These are phyloP conservation scores for Colletotrichum agaves DNA, from an alignment of 2,329 filamentous ascomycete genomes.

Conservation along the genomic window DNA sequence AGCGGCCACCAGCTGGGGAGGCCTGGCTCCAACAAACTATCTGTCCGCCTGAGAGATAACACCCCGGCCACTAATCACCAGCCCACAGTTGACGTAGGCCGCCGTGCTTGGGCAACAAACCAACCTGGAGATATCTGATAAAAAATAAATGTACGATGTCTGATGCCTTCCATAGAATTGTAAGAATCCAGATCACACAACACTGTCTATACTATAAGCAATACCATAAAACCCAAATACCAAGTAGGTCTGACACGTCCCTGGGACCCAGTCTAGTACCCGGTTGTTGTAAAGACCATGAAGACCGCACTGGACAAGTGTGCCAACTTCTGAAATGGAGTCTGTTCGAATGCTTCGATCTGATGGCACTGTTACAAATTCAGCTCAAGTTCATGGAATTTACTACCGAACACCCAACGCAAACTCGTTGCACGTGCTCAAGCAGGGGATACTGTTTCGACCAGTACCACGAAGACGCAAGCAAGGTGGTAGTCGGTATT, in stretches of 20 bases:
- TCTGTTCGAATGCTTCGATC: background rate
- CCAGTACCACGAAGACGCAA: slow-evolving; percentile 64
- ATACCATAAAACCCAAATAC: too few relatives aligned
- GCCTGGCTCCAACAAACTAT: too few relatives aligned
- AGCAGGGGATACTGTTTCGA: slow-evolving; percentile 66
- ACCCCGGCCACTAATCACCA: too few relatives aligned
- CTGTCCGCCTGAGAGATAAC: too few relatives aligned
- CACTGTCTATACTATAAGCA: too few relatives aligned
- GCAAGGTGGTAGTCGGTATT: slow-evolving; percentile 64
- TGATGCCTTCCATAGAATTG: too few relatives aligned
- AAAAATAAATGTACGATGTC: too few relatives aligned
- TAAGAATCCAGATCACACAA: too few relatives aligned
- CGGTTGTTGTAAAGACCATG: slow-evolving; percentile 23
- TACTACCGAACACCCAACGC: slow-evolving; percentile 61
- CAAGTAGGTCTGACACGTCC: slow-evolving; percentile 6
- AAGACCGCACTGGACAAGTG: slow-evolving; percentile 35
- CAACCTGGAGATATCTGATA: too few relatives aligned
- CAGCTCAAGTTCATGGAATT: background rate
- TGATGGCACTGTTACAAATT: background rate
- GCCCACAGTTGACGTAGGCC: too few relatives aligned
- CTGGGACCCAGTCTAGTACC: slow-evolving; percentile 4
- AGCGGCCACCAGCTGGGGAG: too few relatives aligned
- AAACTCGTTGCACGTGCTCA: slow-evolving; percentile 63
- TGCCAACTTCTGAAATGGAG: slow-evolving; percentile 37
- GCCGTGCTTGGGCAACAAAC: too few relatives aligned